Conservation (phyloP, 352 stramenopile species). For the Peronospora tabacina region DNA sequence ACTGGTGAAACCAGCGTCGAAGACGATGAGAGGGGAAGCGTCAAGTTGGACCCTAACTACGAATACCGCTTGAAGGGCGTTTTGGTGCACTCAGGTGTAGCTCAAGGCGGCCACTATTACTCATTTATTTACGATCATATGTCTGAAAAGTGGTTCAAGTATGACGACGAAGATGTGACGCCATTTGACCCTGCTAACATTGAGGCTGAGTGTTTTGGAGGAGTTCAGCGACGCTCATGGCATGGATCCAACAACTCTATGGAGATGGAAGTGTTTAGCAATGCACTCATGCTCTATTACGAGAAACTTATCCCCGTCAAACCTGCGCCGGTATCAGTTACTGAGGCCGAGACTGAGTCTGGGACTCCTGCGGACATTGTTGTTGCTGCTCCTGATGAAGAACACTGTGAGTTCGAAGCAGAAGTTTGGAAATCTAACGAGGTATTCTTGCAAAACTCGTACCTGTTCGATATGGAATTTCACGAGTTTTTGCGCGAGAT, state of each 20-base stretch:
- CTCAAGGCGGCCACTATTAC: constrained; percentile 99
- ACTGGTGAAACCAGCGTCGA: constrained; percentile 15
- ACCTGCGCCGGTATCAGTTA: constrained; percentile 18
- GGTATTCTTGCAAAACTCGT: constrained; percentile 91
- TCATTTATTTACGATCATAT: constrained; percentile 87
- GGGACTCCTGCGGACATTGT: constrained; percentile 12
- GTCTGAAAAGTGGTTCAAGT: constrained; percentile 97
- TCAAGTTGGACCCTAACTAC: constrained; percentile 86
- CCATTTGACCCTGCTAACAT: constrained; percentile 95
- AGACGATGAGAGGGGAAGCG: constrained; percentile 14
- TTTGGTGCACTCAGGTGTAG: constrained; percentile 96
- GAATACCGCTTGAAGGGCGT: constrained; percentile 97
- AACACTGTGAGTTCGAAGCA: constrained; percentile 73
- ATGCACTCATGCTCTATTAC: constrained; percentile 99
- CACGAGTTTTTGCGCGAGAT: constrained; percentile 90
- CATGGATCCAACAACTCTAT: constrained; percentile 93
- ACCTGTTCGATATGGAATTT: constrained; percentile 94
- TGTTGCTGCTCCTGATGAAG: constrained; percentile 28
- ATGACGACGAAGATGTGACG: constrained; percentile 98
- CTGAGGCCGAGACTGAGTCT: constrained; percentile 7
- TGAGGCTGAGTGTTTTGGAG: constrained; percentile 97
- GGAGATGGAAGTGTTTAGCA: constrained; percentile 97
- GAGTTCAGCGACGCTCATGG: constrained; percentile 89
- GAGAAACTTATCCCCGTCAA: constrained; percentile 89
- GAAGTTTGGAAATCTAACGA: constrained; percentile 93